Conservation (phyloP, 2,329 filamentous ascomycete genomes). For the Diaporthe sp. region DNA sequence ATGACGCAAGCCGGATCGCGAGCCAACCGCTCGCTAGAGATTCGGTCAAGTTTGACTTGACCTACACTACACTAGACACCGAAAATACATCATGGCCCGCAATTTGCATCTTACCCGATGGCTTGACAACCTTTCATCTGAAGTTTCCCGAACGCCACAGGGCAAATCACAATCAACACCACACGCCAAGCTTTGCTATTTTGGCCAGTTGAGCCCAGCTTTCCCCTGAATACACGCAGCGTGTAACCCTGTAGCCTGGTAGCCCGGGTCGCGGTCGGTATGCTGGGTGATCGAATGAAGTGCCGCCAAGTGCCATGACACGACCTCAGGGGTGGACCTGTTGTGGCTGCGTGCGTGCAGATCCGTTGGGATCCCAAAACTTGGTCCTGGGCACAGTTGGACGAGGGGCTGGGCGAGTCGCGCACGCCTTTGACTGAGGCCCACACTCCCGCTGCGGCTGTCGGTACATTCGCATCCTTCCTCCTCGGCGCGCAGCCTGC, state of each 20-base stretch:
- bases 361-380: constrained; percentile 21
- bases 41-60: not conserved
- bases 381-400: not conserved
- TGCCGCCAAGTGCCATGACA: constrained; percentile 25
- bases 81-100: constrained; percentile 17
- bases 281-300: not conserved
- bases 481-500: not conserved
- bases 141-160: not conserved
- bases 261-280: not conserved
- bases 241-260: not conserved
- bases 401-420: constrained; percentile 8
- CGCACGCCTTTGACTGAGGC: no score
- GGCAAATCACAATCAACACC: constrained; percentile 21
- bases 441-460: constrained; percentile 2
- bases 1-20: not conserved
- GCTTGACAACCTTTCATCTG: not conserved
- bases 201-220: not conserved
- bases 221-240: constrained; percentile 19
- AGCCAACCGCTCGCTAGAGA: not conserved
- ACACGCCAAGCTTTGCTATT: constrained; percentile 21
- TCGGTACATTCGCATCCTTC: not conserved
- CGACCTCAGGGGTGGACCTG: constrained; percentile 16
- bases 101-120: not conserved
- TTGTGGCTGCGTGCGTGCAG: constrained; percentile 1
- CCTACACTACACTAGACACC: not conserved